Percentiles rank a stretch among this genome's conserved stretches.
phyloP scores from a whole-genome alignment of 345 rosid genomes.

The Sonneratia alba region DNA sequence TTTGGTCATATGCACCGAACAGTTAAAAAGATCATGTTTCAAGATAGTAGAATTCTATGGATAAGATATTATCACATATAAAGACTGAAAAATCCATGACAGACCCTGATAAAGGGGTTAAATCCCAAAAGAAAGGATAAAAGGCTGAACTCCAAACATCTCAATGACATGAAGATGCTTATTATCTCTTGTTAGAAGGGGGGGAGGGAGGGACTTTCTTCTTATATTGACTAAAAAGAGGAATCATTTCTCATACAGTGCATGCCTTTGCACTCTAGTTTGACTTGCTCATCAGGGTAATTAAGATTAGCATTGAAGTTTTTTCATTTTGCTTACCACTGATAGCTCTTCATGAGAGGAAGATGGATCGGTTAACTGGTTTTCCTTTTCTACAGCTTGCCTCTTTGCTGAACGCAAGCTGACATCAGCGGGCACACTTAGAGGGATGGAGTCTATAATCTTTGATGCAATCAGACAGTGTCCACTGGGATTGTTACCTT shows the following conservation, averaged over 20 bases:
- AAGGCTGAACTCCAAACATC: background rate
- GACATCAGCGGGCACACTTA: slow-evolving; percentile 24
- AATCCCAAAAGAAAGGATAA: background rate
- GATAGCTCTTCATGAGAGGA: slow-evolving; percentile 33
- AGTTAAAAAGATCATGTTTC: background rate
- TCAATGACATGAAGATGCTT: background rate
- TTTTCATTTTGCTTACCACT: slow-evolving; percentile 36
- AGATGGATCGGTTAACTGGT: slow-evolving; percentile 24
- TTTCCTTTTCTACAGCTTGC: slow-evolving; percentile 57
- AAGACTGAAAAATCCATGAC: background rate
- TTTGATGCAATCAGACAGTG: slow-evolving; percentile 84
- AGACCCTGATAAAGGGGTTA: background rate
- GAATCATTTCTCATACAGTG: background rate
- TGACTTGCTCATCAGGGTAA: background rate
- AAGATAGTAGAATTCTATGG: background rate
- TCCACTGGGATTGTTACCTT: slow-evolving; percentile 92
- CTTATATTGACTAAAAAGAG: background rate
- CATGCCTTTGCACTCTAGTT: background rate
- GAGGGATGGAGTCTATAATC: slow-evolving; percentile 55
- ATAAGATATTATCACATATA: background rate
- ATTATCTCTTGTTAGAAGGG: too few relatives aligned
- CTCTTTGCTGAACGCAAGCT: slow-evolving; percentile 62
- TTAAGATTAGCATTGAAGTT: background rate
- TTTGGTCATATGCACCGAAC: background rate
- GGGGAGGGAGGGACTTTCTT: too few relatives aligned